Evolutionary conservation across 2,329 filamentous ascomycete genomes (phyloP).

Genomic region (Neurospora crassa): DNA sequence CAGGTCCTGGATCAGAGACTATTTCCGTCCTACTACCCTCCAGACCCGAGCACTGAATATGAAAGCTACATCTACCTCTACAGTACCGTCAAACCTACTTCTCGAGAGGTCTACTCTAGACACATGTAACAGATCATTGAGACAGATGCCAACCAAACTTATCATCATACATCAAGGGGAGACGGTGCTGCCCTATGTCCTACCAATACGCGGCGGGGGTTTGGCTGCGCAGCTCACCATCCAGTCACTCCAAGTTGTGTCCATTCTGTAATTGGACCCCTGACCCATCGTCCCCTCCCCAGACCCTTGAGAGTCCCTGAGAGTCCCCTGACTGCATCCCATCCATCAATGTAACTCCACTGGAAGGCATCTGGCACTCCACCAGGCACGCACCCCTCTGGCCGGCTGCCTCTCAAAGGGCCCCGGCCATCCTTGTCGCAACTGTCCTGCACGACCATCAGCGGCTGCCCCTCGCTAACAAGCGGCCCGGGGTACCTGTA

Average conservation of each 20-base stretch:
- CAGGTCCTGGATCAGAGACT: background rate
- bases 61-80: background rate
- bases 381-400: background rate
- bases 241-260: background rate
- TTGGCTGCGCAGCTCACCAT: background rate
- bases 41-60: background rate
- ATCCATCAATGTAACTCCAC: background rate
- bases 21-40: background rate
- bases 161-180: background rate
- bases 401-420: background rate
- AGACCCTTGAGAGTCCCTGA: background rate
- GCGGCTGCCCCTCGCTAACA: background rate
- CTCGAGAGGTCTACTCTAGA: background rate
- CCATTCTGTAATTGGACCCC: background rate
- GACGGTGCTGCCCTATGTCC: background rate
- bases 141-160: background rate
- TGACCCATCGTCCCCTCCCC: background rate
- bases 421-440: background rate
- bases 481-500: background rate
- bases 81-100: background rate
- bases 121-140: background rate
- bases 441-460: background rate
- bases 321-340: background rate
- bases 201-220: background rate
- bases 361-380: background rate